Evolutionary conservation across 1,139 yeast species (phyloP).

Genomic region (Yamadazyma membranifaciens): DNA sequence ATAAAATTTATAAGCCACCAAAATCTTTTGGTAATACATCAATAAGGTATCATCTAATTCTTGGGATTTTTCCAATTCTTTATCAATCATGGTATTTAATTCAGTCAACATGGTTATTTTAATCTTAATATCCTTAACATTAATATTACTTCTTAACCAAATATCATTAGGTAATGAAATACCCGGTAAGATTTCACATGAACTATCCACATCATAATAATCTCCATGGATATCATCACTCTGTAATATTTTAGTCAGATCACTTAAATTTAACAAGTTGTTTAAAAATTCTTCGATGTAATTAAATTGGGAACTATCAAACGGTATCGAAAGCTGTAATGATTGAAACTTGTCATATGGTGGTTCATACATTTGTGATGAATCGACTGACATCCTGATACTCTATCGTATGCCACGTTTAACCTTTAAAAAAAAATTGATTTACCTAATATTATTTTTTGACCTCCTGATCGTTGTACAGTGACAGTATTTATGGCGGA

Average conservation of each 20-base stretch:
- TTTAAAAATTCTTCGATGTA: conserved; percentile 14
- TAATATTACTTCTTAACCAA: conserved; percentile 37
- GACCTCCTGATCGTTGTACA: background rate
- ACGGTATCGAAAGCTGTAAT: conserved; percentile 12
- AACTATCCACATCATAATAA: conserved; percentile 1
- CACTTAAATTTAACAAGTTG: conserved; percentile 12
- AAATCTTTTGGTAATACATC: conserved; percentile 34
- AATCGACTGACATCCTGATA: conserved; percentile 3
- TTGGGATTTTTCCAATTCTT: conserved; percentile 18
- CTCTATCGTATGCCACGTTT: too few species aligned
- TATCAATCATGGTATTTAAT: conserved; percentile 31
- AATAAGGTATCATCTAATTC: conserved; percentile 30
- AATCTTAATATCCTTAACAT: conserved; percentile 31
- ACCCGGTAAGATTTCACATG: conserved; percentile 31
- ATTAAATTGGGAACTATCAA: conserved; percentile 16
- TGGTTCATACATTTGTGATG: background rate
- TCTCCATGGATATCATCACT: conserved; percentile 3
- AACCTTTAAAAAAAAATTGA: too few species aligned
- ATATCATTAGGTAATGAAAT: conserved; percentile 37
- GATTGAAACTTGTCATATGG: conserved; percentile 9
- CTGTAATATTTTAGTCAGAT: conserved; percentile 3
- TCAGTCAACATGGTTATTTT: conserved; percentile 37
- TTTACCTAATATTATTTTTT: too few species aligned
- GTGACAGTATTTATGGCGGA: background rate
- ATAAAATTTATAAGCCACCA: conserved; percentile 36